These are phyloP conservation scores for Cladobotryum mycophilum DNA, from an alignment of 2,329 filamentous ascomycete genomes.

Conservation along the genomic window DNA sequence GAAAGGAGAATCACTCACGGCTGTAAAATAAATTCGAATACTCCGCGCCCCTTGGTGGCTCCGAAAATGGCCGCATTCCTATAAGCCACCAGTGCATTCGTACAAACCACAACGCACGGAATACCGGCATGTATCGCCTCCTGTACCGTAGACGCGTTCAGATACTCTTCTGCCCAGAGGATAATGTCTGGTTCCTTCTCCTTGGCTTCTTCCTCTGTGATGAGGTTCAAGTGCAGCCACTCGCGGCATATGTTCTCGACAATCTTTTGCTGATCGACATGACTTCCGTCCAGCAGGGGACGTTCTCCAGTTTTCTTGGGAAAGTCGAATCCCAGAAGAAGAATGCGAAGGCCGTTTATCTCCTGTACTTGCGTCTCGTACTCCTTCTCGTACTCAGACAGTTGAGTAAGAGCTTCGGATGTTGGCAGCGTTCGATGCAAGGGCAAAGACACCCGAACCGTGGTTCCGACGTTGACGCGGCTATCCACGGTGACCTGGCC, in stretches of 20 bases:
- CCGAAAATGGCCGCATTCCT: conserved; percentile 12
- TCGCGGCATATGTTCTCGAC: conserved; percentile 20
- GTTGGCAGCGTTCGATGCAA: conserved; percentile 14
- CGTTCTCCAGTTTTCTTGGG: background rate
- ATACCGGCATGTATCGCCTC: conserved; percentile 9
- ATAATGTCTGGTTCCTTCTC: conserved; percentile 20
- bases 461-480: conserved; percentile 30
- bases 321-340: conserved; percentile 19
- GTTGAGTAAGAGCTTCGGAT: background rate
- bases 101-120: conserved; percentile 28
- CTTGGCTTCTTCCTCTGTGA: conserved; percentile 11
- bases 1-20: conserved; percentile 22
- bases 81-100: conserved; percentile 25
- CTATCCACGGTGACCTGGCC: conserved; percentile 54
- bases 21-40: conserved; percentile 33
- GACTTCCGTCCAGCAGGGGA: conserved; percentile 5
- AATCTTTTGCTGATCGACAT: background rate
- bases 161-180: conserved; percentile 13
- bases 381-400: conserved; percentile 17
- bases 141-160: background rate
- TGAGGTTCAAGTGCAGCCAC: conserved; percentile 28
- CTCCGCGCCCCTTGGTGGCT: conserved; percentile 11
- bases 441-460: conserved; percentile 27
- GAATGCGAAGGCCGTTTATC: conserved; percentile 25
- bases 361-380: conserved; percentile 24